Percentiles rank a stretch among this genome's conserved stretches.
Evolutionary conservation across 2,329 filamentous ascomycete species (phyloP).

Genomic region (Verticillium tricorpus): DNA sequence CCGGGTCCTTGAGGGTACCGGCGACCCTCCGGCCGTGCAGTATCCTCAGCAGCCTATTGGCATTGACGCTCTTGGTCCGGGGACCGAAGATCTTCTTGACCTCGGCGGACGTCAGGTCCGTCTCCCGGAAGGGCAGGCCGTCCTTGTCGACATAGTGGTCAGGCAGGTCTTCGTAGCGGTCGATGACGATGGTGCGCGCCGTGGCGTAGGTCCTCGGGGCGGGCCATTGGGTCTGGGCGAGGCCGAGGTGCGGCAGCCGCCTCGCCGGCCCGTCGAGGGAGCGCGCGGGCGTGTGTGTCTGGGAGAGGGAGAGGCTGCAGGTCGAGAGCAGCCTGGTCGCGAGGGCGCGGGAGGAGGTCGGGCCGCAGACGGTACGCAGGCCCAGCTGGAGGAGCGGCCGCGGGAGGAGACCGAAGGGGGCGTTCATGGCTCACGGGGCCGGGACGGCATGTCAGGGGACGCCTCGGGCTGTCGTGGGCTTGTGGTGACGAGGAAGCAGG

Average conservation of each 20-base stretch:
- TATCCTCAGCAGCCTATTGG: slow-evolving; percentile 52
- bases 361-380: slow-evolving; percentile 5
- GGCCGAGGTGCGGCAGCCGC: not conserved
- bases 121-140: slow-evolving; percentile 48
- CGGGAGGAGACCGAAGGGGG: slow-evolving; percentile 9
- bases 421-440: slow-evolving; percentile 10
- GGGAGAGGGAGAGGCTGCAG: not conserved
- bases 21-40: slow-evolving; percentile 61
- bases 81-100: slow-evolving; percentile 45
- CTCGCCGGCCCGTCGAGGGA: not conserved
- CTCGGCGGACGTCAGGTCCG: slow-evolving; percentile 45
- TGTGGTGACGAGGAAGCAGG: not conserved
- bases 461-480: not conserved
- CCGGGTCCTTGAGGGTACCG: slow-evolving; percentile 58
- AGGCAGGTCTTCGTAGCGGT: slow-evolving; percentile 55
- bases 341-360: not conserved
- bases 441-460: not conserved
- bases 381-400: slow-evolving; percentile 9
- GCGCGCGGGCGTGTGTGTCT: not conserved
- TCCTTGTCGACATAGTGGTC: slow-evolving; percentile 48
- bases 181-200: slow-evolving; percentile 29
- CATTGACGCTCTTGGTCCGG: slow-evolving; percentile 35
- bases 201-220: not conserved
- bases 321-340: slow-evolving; percentile 6
- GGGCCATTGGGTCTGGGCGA: not conserved